These are phyloP conservation scores for Silene coronaria DNA, from an alignment of 179 eudicot genomes.

Conservation along the genomic window DNA sequence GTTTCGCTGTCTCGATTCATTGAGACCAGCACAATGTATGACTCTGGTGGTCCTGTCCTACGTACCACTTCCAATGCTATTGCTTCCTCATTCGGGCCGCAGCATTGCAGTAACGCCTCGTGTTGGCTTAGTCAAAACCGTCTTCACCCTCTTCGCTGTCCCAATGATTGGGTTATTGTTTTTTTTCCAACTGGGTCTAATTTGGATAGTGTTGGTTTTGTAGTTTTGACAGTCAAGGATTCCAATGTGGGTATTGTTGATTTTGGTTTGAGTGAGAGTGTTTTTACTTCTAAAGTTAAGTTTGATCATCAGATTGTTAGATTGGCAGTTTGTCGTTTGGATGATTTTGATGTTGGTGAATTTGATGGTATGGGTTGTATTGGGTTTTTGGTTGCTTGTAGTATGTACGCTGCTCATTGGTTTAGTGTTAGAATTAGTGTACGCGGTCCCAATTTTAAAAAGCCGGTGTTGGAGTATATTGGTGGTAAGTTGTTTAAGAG, in stretches of 20 bases:
- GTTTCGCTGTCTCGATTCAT: constrained; percentile 25
- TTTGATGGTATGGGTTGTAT: constrained; percentile 13
- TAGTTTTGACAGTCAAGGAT: constrained; percentile 21
- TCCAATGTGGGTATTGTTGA: constrained; percentile 22
- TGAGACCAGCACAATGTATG: constrained; percentile 10
- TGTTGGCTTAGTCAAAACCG: constrained; percentile 11
- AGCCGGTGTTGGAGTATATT: constrained; percentile 25
- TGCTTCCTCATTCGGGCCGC: constrained; percentile 6
- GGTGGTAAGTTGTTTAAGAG: constrained; percentile 28
- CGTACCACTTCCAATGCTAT: constrained; percentile 8
- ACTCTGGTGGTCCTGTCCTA: constrained; percentile 2
- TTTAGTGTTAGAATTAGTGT: constrained; percentile 26
- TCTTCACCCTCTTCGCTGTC: constrained; percentile 25
- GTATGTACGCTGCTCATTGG: constrained; percentile 30
- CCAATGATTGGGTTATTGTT: constrained; percentile 18
- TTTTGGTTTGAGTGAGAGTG: constrained; percentile 9
- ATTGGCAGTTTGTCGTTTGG: constrained; percentile 17
- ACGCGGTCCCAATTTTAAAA: constrained; percentile 10
- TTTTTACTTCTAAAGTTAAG: constrained; percentile 12
- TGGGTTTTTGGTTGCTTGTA: constrained; percentile 29
- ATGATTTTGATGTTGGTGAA: constrained; percentile 1
- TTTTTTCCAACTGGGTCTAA: constrained; percentile 29
- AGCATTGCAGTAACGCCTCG: neutral
- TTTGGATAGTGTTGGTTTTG: constrained; percentile 27
- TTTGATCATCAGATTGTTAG: constrained; percentile 25